phyloP scores from a whole-genome alignment of 78 protist genomes.

The Paratrimastix pyriformis region DNA sequence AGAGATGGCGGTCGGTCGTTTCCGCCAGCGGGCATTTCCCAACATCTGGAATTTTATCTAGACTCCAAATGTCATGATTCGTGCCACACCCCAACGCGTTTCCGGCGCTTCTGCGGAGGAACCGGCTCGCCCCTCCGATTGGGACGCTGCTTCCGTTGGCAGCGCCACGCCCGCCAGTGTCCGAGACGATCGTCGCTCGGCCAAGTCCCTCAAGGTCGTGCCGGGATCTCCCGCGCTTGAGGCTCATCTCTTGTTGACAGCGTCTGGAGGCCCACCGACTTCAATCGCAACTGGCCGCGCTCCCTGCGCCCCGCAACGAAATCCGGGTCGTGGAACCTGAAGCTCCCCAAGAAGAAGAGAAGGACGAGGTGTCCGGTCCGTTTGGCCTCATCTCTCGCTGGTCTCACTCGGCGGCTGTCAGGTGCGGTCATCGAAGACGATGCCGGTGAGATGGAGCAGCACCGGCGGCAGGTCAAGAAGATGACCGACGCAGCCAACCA shows the following conservation, averaged over 20 bases:
- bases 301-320: conserved; percentile 22
- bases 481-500: no score
- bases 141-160: not conserved
- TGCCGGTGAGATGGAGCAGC: no score
- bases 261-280: no score
- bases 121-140: not conserved
- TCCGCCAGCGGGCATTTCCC: no score
- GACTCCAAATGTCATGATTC: no score
- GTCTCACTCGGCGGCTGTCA: no score
- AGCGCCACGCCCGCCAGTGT: not conserved
- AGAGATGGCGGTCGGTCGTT: not conserved
- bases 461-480: no score
- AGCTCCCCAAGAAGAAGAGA: not conserved
- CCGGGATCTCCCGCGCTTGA: not conserved
- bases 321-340: conserved; percentile 7
- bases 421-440: no score
- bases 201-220: not conserved
- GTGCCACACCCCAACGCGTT: conserved; percentile 10
- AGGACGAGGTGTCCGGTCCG: no score
- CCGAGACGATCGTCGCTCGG: not conserved
- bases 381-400: no score
- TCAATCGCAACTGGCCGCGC: not conserved
- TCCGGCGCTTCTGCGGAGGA: not conserved
- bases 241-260: not conserved
- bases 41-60: no score